Conservation (phyloP, 345 rosid species). For the Brassica nigra region DNA sequence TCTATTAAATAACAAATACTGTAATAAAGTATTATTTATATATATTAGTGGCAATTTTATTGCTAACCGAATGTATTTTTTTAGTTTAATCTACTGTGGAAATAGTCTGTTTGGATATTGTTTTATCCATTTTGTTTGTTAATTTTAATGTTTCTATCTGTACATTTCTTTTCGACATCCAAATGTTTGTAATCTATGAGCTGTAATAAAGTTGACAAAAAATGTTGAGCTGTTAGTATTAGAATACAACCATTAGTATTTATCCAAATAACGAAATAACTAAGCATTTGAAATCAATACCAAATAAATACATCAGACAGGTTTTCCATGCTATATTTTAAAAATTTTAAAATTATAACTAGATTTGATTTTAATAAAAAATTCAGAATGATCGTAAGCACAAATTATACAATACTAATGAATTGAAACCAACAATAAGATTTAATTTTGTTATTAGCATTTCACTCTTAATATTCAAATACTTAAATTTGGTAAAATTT, state of each 20-base stretch:
- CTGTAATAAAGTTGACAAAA: conserved; percentile 11
- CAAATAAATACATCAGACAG: background rate
- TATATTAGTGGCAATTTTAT: background rate
- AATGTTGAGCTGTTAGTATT: background rate
- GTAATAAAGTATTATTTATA: background rate
- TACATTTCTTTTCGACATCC: conserved; percentile 1
- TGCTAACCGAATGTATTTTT: background rate
- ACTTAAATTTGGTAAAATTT: too few relatives aligned
- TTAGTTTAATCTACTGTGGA: background rate
- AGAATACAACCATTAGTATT: background rate
- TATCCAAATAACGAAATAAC: background rate
- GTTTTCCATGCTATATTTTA: background rate
- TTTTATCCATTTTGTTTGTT: conserved; percentile 14
- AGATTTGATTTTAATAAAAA: too few relatives aligned
- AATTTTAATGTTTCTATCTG: background rate
- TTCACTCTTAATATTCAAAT: too few relatives aligned
- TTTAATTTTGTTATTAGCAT: too few relatives aligned
- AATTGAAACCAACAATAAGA: too few relatives aligned
- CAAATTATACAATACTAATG: too few relatives aligned
- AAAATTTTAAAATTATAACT: too few relatives aligned
- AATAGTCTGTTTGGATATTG: conserved; percentile 9
- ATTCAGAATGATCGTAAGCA: too few relatives aligned
- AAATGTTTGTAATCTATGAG: conserved; percentile 3
- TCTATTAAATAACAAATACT: background rate
- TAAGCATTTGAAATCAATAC: background rate